These are phyloP conservation scores for Amanita rimosa DNA, from an alignment of 768 basidiomycete genomes.

Conservation along the genomic window DNA sequence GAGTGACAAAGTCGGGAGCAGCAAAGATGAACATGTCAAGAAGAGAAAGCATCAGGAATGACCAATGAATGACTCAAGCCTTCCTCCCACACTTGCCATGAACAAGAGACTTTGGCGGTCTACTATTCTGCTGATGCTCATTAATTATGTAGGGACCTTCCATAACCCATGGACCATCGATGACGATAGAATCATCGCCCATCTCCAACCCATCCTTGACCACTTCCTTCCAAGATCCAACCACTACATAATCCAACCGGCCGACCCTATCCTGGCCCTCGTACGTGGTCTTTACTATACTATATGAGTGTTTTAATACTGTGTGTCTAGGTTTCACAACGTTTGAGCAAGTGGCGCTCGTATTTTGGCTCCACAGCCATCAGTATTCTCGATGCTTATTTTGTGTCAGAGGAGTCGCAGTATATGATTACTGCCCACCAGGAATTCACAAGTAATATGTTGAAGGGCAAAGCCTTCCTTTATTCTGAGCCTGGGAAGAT, in stretches of 20 bases:
- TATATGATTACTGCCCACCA: too few relatives aligned
- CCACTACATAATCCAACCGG: not conserved
- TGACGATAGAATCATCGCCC: too few relatives aligned
- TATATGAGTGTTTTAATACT: not conserved
- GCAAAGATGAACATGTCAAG: too few relatives aligned
- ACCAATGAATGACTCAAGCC: too few relatives aligned
- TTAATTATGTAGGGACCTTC: too few relatives aligned
- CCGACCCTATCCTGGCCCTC: not conserved
- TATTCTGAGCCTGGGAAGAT: not conserved
- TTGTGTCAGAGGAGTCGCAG: not conserved
- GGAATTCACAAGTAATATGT: not conserved
- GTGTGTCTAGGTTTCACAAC: not conserved
- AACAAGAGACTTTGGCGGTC: too few relatives aligned
- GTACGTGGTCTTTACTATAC: not conserved
- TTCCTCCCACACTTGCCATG: too few relatives aligned
- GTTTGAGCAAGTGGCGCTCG: not conserved
- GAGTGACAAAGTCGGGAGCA: too few relatives aligned
- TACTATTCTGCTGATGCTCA: too few relatives aligned
- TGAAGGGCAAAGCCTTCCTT: not conserved
- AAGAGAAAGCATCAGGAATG: too few relatives aligned
- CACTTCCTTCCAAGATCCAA: not conserved
- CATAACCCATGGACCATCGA: too few relatives aligned
- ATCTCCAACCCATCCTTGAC: conserved; percentile 1
- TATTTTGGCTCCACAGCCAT: not conserved
- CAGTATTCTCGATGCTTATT: not conserved